These are phyloP conservation scores for Punica granatum DNA, from an alignment of 345 rosid genomes.

Conservation along the genomic window DNA sequence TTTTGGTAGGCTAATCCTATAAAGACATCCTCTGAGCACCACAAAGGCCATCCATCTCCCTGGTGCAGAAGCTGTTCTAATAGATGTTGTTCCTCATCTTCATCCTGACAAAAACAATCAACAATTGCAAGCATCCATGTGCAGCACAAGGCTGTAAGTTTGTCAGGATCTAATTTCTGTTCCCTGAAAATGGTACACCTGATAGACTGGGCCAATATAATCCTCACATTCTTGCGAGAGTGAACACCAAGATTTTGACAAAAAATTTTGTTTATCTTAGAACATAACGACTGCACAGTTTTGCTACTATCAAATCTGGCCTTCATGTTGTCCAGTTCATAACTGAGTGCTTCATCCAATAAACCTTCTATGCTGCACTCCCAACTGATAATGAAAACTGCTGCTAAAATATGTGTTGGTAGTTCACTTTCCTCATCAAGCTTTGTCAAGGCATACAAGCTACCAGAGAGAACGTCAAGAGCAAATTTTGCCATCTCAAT, in stretches of 20 bases:
- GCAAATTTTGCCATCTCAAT: constrained; percentile 51
- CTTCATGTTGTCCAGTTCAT: constrained; percentile 24
- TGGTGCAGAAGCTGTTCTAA: constrained; percentile 56
- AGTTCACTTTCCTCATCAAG: constrained; percentile 47
- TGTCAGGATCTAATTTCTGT: constrained; percentile 29
- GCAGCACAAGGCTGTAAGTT: constrained; percentile 49
- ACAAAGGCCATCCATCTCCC: constrained; percentile 70
- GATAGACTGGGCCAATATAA: constrained; percentile 40
- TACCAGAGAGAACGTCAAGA: constrained; percentile 51
- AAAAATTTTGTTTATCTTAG: constrained; percentile 39
- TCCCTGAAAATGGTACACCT: constrained; percentile 55
- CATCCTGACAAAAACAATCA: constrained; percentile 45
- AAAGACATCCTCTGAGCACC: constrained; percentile 46
- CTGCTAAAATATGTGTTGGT: constrained; percentile 49
- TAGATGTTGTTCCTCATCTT: constrained; percentile 48
- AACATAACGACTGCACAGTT: constrained; percentile 30
- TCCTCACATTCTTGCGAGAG: constrained; percentile 38
- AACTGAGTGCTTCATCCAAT: constrained; percentile 25
- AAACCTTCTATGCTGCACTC: constrained; percentile 42
- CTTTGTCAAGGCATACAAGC: constrained; percentile 48
- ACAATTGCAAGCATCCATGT: constrained; percentile 57
- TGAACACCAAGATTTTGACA: constrained; percentile 41
- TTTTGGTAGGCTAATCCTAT: constrained; percentile 9
- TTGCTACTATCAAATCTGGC: constrained; percentile 35
- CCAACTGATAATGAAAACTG: constrained; percentile 57